Conservation (phyloP, 371 early-diverging fungal genomes). For the Lichtheimia corymbifera region DNA sequence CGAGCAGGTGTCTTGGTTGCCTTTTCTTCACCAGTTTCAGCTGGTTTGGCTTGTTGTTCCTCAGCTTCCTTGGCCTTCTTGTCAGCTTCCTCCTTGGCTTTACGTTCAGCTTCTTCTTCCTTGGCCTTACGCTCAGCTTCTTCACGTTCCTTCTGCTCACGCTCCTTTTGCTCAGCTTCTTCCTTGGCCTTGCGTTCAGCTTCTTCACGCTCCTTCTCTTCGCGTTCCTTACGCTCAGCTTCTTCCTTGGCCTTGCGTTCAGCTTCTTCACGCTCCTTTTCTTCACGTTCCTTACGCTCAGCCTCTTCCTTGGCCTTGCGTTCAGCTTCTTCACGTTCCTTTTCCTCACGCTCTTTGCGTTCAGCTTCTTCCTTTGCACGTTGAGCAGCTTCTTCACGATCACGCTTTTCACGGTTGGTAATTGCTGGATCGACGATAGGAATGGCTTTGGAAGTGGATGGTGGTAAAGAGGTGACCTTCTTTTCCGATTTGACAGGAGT, state of each 20-base stretch:
- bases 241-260: slow-evolving; percentile 31
- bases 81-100: slow-evolving; percentile 18
- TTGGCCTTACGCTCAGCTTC: slow-evolving; percentile 2
- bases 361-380: slow-evolving; percentile 46
- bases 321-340: slow-evolving; percentile 45
- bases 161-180: slow-evolving; percentile 20
- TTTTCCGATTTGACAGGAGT: slow-evolving; percentile 38
- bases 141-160: slow-evolving; percentile 9
- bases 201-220: slow-evolving; percentile 24
- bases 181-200: slow-evolving; percentile 5
- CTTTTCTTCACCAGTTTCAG: slow-evolving; percentile 40
- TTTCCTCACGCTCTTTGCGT: slow-evolving; percentile 28
- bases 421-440: slow-evolving; percentile 66
- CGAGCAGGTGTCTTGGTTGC: slow-evolving; percentile 28
- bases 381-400: slow-evolving; percentile 45
- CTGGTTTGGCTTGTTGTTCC: slow-evolving; percentile 20
- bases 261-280: slow-evolving; percentile 15
- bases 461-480: slow-evolving; percentile 32
- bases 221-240: slow-evolving; percentile 24
- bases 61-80: slow-evolving; percentile 27
- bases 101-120: slow-evolving; percentile 18
- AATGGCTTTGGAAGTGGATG: slow-evolving; percentile 51
- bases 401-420: slow-evolving; percentile 44
- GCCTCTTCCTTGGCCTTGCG: slow-evolving; percentile 38
- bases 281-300: slow-evolving; percentile 31